These are phyloP conservation scores for Epichloe elymi DNA, from an alignment of 2,329 filamentous ascomycete genomes.

Conservation along the genomic window DNA sequence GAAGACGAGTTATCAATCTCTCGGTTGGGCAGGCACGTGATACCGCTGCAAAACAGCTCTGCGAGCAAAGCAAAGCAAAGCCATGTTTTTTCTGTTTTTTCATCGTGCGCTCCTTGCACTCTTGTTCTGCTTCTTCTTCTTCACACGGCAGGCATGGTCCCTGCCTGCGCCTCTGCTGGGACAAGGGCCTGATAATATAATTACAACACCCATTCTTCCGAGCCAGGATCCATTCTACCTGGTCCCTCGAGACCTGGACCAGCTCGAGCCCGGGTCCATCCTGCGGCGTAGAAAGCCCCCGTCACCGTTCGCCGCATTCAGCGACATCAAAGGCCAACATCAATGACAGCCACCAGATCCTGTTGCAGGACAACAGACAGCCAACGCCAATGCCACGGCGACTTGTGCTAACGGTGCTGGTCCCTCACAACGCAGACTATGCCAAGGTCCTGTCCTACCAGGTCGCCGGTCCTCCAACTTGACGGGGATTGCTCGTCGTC, in stretches of 20 bases:
- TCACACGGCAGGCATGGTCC: not conserved
- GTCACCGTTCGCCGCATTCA: constrained; percentile 10
- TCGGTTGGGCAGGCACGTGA: too few species aligned
- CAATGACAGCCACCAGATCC: constrained; percentile 18
- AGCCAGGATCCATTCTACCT: constrained; percentile 1
- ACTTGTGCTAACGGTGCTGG: constrained; percentile 25
- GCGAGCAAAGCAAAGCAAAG: not conserved
- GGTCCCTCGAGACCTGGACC: constrained; percentile 7
- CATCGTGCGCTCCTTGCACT: too few species aligned
- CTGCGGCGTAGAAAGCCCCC: constrained; percentile 11
- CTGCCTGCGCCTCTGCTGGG: not conserved
- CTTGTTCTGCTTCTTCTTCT: not conserved
- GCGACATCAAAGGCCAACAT: constrained; percentile 5
- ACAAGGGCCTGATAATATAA: not conserved
- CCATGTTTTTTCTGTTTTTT: not conserved
- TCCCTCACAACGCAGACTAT: constrained; percentile 19
- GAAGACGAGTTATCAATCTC: too few species aligned
- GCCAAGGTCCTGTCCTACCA: constrained; percentile 28
- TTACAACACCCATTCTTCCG: not conserved
- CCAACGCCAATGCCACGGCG: constrained; percentile 19
- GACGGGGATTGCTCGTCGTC: constrained; percentile 18
- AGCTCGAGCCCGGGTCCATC: constrained; percentile 10
- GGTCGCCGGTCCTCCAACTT: constrained; percentile 16
- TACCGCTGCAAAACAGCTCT: too few species aligned
- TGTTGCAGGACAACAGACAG: constrained; percentile 28